A percentile compares a stretch with the other conserved stretches of the same genome.
phyloP scores from a whole-genome alignment of 164 flowering plant species.

The Kingdonia uniflora region DNA sequence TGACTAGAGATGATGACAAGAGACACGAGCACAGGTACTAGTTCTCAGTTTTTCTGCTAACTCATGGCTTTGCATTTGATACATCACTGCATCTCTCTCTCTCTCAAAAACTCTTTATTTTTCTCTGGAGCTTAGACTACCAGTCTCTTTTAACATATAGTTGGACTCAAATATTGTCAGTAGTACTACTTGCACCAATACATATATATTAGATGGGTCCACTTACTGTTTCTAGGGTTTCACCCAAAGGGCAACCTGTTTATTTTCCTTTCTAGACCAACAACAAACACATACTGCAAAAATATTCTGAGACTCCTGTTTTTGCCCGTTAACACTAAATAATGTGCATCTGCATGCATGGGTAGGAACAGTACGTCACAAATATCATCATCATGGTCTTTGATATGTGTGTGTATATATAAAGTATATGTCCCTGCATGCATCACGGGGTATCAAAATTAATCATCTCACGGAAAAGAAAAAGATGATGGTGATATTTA shows the following conservation, averaged over 20 bases:
- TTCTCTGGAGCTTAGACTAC: conserved; percentile 18
- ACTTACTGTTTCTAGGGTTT: conserved; percentile 34
- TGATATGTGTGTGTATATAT: no score
- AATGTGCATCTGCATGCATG: conserved; percentile 4
- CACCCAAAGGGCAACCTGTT: conserved; percentile 21
- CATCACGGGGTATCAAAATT: no score
- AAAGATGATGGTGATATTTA: not conserved
- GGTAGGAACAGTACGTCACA: not conserved
- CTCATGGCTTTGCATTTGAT: not conserved
- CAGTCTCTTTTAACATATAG: conserved; percentile 9
- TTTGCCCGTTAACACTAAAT: conserved; percentile 4
- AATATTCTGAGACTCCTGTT: conserved; percentile 5
- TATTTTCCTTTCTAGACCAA: conserved; percentile 24
- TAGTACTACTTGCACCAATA: no score
- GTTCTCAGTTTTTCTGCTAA: not conserved
- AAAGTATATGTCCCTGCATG: no score
- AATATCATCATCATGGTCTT: not conserved
- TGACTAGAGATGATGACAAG: conserved; percentile 8
- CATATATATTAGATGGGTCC: conserved; percentile 16
- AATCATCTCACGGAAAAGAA: no score
- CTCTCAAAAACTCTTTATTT: conserved; percentile 2
- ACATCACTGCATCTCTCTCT: conserved; percentile 6
- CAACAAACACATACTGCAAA: conserved; percentile 9
- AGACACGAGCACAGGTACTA: conserved; percentile 1
- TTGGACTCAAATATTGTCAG: no score